Evolutionary conservation across 257 asterid species (phyloP), one percentile per base, ranked within the genome.

Genomic region (Solanum bulbocastanum): DNA sequence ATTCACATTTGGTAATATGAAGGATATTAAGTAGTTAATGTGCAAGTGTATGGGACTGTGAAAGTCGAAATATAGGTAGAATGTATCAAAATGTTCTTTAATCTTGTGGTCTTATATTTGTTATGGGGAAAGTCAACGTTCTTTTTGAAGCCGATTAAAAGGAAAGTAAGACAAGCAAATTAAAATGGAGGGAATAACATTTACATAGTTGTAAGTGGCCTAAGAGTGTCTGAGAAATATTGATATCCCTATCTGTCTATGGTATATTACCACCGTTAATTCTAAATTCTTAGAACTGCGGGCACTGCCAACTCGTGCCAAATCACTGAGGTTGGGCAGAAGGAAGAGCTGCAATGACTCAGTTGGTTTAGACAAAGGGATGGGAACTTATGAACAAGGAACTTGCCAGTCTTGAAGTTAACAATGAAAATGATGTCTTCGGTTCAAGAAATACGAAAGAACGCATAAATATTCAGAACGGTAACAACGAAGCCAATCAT

Each of bases 271-370:
- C 69, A 42, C 72, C 52, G 49, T 32, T 32, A 58, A 83, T 83
- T 79, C 73, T 81, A 58, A 42, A 56, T n/a, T 90, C 37, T 86
- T 75, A 66, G 72, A 37, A 84, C 88, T 75, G 60, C 89, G 93
- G 98, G 88, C 91, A 42, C 97, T 97, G 8, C 94, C 95, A 78
- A 95, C 98, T 69, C 94, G 95, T 84, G 94, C 98, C 68, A 95
- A 92, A 89, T 95, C 98, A 25, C 97, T 96, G 6, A 94, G 94
- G 88, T 87, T 93, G 89, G 98, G 98, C 76, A 87, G 98, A 86
- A 92, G 89, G 90, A 94, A 92, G 92, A 94, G 92, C 94, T 92
- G 86, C 88, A 86, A 86, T 85, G 91, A 89, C 84, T 87, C 92
- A 20, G 92, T 87, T 88, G 75, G 85, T 52, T 52, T 52, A 52